Base-by-base conservation (phyloP, 2,329 filamentous ascomycete genomes). In the Ilyonectria mors-panacis region DNA sequence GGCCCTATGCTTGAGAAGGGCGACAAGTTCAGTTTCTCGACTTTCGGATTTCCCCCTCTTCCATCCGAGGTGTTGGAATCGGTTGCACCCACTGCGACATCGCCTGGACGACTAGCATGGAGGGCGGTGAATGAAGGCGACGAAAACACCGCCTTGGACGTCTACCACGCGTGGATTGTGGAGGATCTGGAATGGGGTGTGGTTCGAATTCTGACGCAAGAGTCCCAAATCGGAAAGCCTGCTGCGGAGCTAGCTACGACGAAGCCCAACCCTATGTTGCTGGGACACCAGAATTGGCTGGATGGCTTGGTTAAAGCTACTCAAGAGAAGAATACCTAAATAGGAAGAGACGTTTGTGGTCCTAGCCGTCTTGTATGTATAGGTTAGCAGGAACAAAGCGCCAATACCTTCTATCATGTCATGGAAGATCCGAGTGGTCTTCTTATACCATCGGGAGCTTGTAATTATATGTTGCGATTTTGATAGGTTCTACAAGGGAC, bases 141-240 rank as follows among this genome's bases (percentile, higher is more conserved):
- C 30, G 66, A 70, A 19, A 50, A 69, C 9, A 56, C 42, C 4
- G 57, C 57, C 1, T 21, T 75, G 21, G 71, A 76, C 15, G 70
- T 78, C 8, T 78, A 78, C 50, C 77, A 78, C 69, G 77, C 67
- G 4, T 70, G 67, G 76, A 63, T 78, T n/a, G 67, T 78, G 19
- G 75, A 78, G 68, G 71, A 76, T 21, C 55, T 76, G 45, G 68
- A 76, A 19, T 76, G 73, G 48, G 71, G 74, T 5, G 69, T 70
- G 13, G 76, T 77, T 33, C 63, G 75, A 10, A 74, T 78, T 28
- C 39, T 76, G 64, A 78, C 75, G 4, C 77, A 78, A 63, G 77
- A 78, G 58, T 75, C 74, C 37, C 77, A 78, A 53, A 72, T 77
- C 44, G 76, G 76, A 12, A 70, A 73, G 48, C 71, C 72, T 1